Evolutionary conservation across 2,329 filamentous ascomycete genomes (phyloP).

Genomic region (Beauveria rudraprayagi): DNA sequence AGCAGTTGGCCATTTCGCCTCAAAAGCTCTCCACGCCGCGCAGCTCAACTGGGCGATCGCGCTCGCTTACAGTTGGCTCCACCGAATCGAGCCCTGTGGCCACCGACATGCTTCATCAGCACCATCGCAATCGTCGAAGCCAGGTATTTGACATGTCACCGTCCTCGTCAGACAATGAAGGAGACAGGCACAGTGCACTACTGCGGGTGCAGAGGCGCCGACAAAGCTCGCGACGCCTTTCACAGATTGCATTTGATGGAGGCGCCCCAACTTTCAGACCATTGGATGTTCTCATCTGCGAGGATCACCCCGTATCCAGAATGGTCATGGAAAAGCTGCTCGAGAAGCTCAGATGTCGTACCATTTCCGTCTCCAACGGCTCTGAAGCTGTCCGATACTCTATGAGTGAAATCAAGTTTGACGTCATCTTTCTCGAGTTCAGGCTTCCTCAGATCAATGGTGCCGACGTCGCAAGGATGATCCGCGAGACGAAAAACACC

Average conservation of each 20-base stretch:
- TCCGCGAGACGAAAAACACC: slow-evolving; percentile 89
- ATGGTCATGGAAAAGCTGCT: slow-evolving; percentile 98
- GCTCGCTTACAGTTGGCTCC: slow-evolving; percentile 89
- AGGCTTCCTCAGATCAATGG: slow-evolving; percentile 92
- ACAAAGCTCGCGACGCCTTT: slow-evolving; percentile 92
- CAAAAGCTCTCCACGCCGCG: slow-evolving; percentile 57
- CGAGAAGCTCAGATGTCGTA: slow-evolving; percentile 90
- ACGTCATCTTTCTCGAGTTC: slow-evolving; percentile 97
- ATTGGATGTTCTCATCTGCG: slow-evolving; percentile 89
- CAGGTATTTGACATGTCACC: slow-evolving; percentile 95
- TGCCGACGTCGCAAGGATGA: slow-evolving; percentile 93
- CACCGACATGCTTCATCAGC: slow-evolving; percentile 58
- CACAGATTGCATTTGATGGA: slow-evolving; percentile 78
- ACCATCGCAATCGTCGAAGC: slow-evolving; percentile 83
- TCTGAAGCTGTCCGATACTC: slow-evolving; percentile 89
- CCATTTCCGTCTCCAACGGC: slow-evolving; percentile 83
- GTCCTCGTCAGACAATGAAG: slow-evolving; percentile 95
- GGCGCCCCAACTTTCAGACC: slow-evolving; percentile 75
- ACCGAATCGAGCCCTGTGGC: slow-evolving; percentile 77
- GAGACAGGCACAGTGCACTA: slow-evolving; percentile 81
- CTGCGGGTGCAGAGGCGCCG: slow-evolving; percentile 86
- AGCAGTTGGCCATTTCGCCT: slow-evolving; percentile 48
- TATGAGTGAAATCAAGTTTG: slow-evolving; percentile 95
- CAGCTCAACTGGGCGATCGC: slow-evolving; percentile 58
- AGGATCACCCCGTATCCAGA: slow-evolving; percentile 92